A percentile compares a stretch with the other conserved stretches of the same genome.
phyloP scores from a whole-genome alignment of 768 basidiomycete genomes.

The Russula brevipes region DNA sequence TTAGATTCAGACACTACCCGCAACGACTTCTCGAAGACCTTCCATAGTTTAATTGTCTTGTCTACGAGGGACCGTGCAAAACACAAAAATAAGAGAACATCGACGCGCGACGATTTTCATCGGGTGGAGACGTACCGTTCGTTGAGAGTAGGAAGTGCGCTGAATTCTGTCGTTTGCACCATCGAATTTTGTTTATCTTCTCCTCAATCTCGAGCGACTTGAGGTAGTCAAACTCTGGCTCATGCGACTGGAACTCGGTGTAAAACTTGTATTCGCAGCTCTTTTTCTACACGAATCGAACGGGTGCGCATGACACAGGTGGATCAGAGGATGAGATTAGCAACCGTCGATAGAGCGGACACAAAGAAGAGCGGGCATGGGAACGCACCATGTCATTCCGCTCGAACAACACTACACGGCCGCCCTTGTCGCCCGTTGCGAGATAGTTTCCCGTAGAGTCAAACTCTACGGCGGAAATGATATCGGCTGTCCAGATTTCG shows the following conservation, averaged over 20 bases:
- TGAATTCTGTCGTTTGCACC: constrained; percentile 97
- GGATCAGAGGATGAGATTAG: constrained; percentile 25
- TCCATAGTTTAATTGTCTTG: constrained; percentile 99
- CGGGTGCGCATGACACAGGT: neutral
- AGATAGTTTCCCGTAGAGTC: constrained; percentile 99
- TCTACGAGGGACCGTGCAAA: constrained; percentile 44
- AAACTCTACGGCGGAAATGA: constrained; percentile 99
- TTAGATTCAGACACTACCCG: constrained; percentile 97
- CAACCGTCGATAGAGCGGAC: neutral
- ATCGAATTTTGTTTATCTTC: constrained; percentile 99
- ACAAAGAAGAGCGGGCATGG: neutral
- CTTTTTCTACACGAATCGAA: constrained; percentile 69
- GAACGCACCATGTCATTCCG: constrained; percentile 87
- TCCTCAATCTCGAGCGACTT: constrained; percentile 99
- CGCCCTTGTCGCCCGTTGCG: constrained; percentile 99
- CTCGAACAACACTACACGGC: constrained; percentile 97
- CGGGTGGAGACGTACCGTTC: constrained; percentile 59
- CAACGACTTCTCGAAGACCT: constrained; percentile 98
- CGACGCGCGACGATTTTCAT: constrained; percentile 1
- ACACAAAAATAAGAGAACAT: constrained; percentile 12
- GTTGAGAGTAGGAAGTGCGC: constrained; percentile 97
- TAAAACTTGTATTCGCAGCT: constrained; percentile 99
- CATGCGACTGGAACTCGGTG: constrained; percentile 99
- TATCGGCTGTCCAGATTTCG: constrained; percentile 67
- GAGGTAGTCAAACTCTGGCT: constrained; percentile 99